These are phyloP conservation scores for Wakefieldia striispora DNA, from an alignment of 768 basidiomycete genomes.

Conservation along the genomic window DNA sequence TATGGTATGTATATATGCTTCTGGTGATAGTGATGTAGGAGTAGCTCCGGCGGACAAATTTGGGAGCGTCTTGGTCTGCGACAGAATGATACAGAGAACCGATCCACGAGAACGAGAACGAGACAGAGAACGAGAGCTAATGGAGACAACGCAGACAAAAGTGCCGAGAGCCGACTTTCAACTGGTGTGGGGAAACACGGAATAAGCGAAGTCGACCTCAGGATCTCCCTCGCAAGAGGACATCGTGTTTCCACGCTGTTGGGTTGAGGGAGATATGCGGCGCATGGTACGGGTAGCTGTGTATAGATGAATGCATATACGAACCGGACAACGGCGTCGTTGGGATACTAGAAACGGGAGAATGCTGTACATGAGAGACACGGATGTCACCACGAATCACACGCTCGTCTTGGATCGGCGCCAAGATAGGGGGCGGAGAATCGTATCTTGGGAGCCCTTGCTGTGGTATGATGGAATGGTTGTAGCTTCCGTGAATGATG, in stretches of 20 bases:
- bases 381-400: conserved; percentile 32
- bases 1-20: conserved; percentile 34
- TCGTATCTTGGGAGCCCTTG: conserved; percentile 38
- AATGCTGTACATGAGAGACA: conserved; percentile 31
- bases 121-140: conserved; percentile 1
- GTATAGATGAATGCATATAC: conserved; percentile 42
- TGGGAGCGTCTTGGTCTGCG: conserved; percentile 2
- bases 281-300: conserved; percentile 42
- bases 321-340: conserved; percentile 31
- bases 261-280: conserved; percentile 37
- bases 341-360: conserved; percentile 32
- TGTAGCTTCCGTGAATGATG: conserved; percentile 26
- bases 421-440: conserved; percentile 54
- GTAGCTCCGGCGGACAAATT: neutral
- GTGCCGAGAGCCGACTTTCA: conserved; percentile 4
- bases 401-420: conserved; percentile 49
- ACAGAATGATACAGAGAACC: conserved; percentile 22
- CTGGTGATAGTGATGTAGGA: conserved; percentile 26
- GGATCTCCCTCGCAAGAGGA: conserved; percentile 37
- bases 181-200: neutral
- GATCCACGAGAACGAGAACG: conserved; percentile 19
- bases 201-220: conserved; percentile 2
- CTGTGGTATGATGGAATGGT: conserved; percentile 19
- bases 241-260: conserved; percentile 47
- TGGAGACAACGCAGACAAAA: neutral